Evolutionary conservation across 305 asterid genomes (phyloP), one percentile per base, ranked within the genome.

Genomic region (Ajuga reptans): DNA sequence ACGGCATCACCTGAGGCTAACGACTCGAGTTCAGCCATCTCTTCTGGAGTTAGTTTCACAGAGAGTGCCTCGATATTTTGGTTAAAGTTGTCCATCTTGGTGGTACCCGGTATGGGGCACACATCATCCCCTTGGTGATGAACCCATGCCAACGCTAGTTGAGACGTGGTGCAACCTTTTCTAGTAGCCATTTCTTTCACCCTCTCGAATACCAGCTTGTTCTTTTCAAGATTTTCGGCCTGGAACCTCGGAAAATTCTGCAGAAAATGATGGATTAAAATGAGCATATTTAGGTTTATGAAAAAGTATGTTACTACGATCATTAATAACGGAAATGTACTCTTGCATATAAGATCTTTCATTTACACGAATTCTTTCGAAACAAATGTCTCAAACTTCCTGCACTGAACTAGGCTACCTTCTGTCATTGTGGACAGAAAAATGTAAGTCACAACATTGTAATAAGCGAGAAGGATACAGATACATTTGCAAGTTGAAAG

Each of bases 191-290:
- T 78, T 53, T 81, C 81, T 0, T 64, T 57, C 49, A 84, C 77
- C 63, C 74, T 68, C 53, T 85, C 83, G 0, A 54, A 88, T 49
- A 84, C 49, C 17, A 41, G 49, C 77, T 66, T 73, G 81, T 85
- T 89, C 9, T 76, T 75, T 59, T 85, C 88, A 2, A 87, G 67
- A 74, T 89, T 89, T 50, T 85, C 84, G 0, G 58, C 75, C 66
- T 83, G 67, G 78, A 87, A 74, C 76, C 91, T 79, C 0, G 96
- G 96, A 18, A 83, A 72, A 41, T 69, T 47, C 95, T 86, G 53
- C 62, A 67, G 49, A n/a, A 27, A 36, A 24, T 9, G 29, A 36
- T 54, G 55, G 9, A 36, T 9, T 14, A 33, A 37, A 15, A 63
- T 77, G 62, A 69, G 56, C 55, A 29, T n/a, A 14, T 9, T 21